Conservation (phyloP, 495 filamentous ascomycete genomes). For the Aspergillus wentii region DNA sequence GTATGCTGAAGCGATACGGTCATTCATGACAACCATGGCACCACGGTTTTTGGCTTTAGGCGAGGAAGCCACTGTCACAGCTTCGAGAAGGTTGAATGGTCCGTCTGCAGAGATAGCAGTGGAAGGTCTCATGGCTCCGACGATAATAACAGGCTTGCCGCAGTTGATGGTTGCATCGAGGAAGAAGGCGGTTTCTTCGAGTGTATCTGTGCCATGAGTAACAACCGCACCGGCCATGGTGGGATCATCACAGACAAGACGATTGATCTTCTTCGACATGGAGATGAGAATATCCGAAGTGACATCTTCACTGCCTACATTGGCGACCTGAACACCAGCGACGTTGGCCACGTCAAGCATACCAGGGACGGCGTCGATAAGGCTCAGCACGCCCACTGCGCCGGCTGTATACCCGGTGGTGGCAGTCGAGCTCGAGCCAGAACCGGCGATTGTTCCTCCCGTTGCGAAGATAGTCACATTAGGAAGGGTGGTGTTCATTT, state of each 20-base stretch:
- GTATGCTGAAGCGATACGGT: constrained; percentile 42
- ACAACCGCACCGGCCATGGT: constrained; percentile 40
- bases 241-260: constrained; percentile 33
- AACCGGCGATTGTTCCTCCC: constrained; percentile 45
- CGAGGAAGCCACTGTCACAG: constrained; percentile 37
- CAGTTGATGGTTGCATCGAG: constrained; percentile 41
- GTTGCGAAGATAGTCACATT: constrained; percentile 49
- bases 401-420: constrained; percentile 44
- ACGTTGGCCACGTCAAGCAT: constrained; percentile 43
- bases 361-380: constrained; percentile 38
- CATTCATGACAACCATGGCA: constrained; percentile 45
- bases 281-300: constrained; percentile 37
- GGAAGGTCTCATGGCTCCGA: constrained; percentile 45
- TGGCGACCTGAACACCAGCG: constrained; percentile 37
- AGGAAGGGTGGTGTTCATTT: constrained; percentile 39
- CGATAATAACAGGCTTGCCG: constrained; percentile 42
- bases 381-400: constrained; percentile 31
- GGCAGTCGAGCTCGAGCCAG: constrained; percentile 32
- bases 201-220: constrained; percentile 47
- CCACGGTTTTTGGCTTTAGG: constrained; percentile 30
- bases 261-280: constrained; percentile 36
- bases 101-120: constrained; percentile 47
- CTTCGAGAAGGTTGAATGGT: constrained; percentile 43
- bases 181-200: constrained; percentile 49
- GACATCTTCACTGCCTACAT: constrained; percentile 32